These are phyloP conservation scores for Sordaria brevicollis DNA, from an alignment of 495 filamentous ascomycete species.

Conservation along the genomic window DNA sequence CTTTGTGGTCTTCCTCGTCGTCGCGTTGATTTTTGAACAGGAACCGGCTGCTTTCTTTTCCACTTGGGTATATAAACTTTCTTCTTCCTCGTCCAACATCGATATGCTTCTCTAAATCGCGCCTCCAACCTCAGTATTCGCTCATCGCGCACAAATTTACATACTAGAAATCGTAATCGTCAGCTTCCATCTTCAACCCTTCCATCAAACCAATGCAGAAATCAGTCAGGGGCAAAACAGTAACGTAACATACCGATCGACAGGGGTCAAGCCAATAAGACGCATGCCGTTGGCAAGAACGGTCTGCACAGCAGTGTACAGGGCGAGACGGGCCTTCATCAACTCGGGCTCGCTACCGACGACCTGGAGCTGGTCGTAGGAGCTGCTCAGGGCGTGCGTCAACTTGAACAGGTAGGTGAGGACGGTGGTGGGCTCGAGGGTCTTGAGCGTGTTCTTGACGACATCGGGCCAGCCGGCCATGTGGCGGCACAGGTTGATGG, in stretches of 20 bases:
- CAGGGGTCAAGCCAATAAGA: constrained; percentile 67
- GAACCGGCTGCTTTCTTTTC: background rate
- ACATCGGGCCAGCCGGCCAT: constrained; percentile 58
- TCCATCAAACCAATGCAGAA: background rate
- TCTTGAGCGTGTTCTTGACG: constrained; percentile 51
- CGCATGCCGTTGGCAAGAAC: constrained; percentile 80
- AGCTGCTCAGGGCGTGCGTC: constrained; percentile 74
- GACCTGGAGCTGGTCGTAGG: constrained; percentile 73
- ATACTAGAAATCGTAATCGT: constrained; percentile 10
- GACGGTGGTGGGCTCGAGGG: constrained; percentile 55
- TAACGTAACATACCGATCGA: constrained; percentile 44
- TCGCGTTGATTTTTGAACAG: background rate
- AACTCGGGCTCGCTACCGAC: constrained; percentile 61
- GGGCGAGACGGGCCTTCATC: constrained; percentile 67
- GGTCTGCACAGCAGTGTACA: constrained; percentile 69
- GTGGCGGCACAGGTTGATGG: constrained; percentile 48
- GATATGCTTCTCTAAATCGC: too few relatives aligned
- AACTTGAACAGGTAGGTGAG: constrained; percentile 81
- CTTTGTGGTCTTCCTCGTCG: background rate
- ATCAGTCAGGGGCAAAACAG: background rate
- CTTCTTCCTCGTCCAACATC: too few relatives aligned
- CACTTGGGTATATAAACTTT: background rate
- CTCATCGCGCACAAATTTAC: constrained; percentile 7
- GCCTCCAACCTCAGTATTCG: too few relatives aligned
- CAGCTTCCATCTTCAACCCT: background rate